These are phyloP conservation scores for Schwanniomyces pseudopolymorphus DNA, from an alignment of 805 yeast genomes.

Conservation along the genomic window DNA sequence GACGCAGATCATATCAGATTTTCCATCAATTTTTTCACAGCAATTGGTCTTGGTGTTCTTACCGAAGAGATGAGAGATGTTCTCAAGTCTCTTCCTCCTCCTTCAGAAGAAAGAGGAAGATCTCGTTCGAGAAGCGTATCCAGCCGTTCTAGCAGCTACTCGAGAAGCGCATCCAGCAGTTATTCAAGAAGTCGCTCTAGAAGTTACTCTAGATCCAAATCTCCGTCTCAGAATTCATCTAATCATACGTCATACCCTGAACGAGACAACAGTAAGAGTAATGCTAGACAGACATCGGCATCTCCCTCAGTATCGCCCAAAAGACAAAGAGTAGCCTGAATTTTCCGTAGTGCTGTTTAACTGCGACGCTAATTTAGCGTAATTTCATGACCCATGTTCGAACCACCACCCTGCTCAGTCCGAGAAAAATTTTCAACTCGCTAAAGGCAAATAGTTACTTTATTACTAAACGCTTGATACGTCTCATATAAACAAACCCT, in stretches of 20 bases:
- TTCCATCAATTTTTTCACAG: slow-evolving; percentile 88
- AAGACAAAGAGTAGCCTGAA: neutral
- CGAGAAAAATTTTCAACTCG: neutral
- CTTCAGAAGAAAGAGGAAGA: slow-evolving; percentile 14
- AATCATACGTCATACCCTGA: neutral
- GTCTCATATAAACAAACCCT: too few relatives aligned
- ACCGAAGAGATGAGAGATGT: slow-evolving; percentile 79
- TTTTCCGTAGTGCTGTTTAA: neutral
- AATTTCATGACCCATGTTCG: neutral
- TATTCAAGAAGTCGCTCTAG: slow-evolving; percentile 14
- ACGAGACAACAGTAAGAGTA: neutral
- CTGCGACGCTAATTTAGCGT: too few relatives aligned
- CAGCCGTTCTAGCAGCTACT: slow-evolving; percentile 16
- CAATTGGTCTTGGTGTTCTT: slow-evolving; percentile 81
- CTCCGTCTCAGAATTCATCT: neutral
- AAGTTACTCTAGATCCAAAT: slow-evolving; percentile 10
- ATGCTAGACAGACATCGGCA: neutral
- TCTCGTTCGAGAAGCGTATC: slow-evolving; percentile 13
- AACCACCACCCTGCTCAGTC: slow-evolving; percentile 1
- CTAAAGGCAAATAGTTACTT: too few relatives aligned
- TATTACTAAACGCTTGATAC: too few relatives aligned
- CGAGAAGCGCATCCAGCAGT: slow-evolving; percentile 16
- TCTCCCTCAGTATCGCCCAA: neutral
- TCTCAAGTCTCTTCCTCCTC: slow-evolving; percentile 32
- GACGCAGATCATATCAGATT: slow-evolving; percentile 62